Percentiles rank a stretch among this genome's conserved stretches.
phyloP scores from a whole-genome alignment of 257 asterid species.

The Avicennia marina region DNA sequence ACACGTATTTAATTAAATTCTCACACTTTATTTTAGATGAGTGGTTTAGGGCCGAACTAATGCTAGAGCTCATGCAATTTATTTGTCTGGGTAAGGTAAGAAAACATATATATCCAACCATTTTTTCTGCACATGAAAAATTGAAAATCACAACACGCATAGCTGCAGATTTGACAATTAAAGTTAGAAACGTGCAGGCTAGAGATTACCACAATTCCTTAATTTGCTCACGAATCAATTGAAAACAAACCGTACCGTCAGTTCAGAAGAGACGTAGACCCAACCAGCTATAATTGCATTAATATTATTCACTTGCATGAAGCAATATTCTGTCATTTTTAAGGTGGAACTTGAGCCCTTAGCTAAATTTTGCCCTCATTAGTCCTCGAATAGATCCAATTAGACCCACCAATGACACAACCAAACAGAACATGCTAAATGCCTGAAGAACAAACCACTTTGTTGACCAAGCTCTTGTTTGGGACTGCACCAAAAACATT shows the following conservation, averaged over 20 bases:
- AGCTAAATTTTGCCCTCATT: conserved; percentile 41
- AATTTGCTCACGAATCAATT: too few species aligned
- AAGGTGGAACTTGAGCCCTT: too few species aligned
- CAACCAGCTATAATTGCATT: not conserved
- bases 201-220: not conserved
- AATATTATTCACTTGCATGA: not conserved
- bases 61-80: too few species aligned
- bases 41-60: too few species aligned
- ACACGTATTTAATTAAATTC: too few species aligned
- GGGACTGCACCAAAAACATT: conserved; percentile 62
- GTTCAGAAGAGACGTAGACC: not conserved
- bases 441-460: conserved; percentile 38
- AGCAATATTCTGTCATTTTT: not conserved
- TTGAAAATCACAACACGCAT: not conserved
- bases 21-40: too few species aligned
- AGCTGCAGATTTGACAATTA: not conserved
- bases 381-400: conserved; percentile 65
- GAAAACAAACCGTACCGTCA: too few species aligned
- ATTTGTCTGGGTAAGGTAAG: too few species aligned
- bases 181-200: conserved; percentile 19
- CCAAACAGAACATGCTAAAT: conserved; percentile 37
- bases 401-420: conserved; percentile 44
- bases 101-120: too few species aligned
- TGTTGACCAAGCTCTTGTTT: conserved; percentile 42
- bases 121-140: too few species aligned